Evolutionary conservation across 306 rosid genomes (phyloP), one percentile per base, ranked within the genome.

Genomic region (Vigna nakashimae): DNA sequence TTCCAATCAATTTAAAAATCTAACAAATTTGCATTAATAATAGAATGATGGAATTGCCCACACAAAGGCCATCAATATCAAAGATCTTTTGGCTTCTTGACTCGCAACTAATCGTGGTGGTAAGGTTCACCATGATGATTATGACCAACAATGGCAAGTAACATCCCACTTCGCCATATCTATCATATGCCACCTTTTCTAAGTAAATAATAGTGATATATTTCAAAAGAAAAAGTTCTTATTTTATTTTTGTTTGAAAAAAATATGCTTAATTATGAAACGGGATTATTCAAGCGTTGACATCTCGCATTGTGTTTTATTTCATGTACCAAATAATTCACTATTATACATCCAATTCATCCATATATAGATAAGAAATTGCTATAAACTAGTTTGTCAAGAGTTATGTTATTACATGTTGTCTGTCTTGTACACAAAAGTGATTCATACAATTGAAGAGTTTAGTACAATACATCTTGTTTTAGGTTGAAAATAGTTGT

Each of bases 101-200:
- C 81, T 34, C 15, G 74, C 13, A 68, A 80, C 65, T 69, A 73
- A 63, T 79, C 45, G 73, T 63, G 68, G 18, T 69, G 77, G 84
- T 59, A 77, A 11, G 62, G 71, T 48, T 51, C 57, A 46, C 13
- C 69, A 17, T 2, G 69, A 65, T 4, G 52, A 78, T 65, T 58
- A 14, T 65, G 68, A 76, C 73, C 85, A 36, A 16, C 12, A 4
- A 9, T 59, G 7, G 18, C 45, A 32, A 62, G 16, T 62, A 52
- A 56, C 67, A 72, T 42, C 52, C 53, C 69, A 70, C 80, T 26
- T 60, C 50, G 71, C 42, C 60, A 67, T 45, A 72, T 84, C 49
- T 62, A 52, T 4, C 46, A 13, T 24, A 56, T 26, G 28, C 18
- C 18, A 16, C 43, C 72, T 17, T 71, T 79, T 67, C 24, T 1